A percentile compares a stretch with the other conserved stretches of the same genome.
phyloP scores from a whole-genome alignment of 2,329 filamentous ascomycete species.

The Colletotrichum sp. region DNA sequence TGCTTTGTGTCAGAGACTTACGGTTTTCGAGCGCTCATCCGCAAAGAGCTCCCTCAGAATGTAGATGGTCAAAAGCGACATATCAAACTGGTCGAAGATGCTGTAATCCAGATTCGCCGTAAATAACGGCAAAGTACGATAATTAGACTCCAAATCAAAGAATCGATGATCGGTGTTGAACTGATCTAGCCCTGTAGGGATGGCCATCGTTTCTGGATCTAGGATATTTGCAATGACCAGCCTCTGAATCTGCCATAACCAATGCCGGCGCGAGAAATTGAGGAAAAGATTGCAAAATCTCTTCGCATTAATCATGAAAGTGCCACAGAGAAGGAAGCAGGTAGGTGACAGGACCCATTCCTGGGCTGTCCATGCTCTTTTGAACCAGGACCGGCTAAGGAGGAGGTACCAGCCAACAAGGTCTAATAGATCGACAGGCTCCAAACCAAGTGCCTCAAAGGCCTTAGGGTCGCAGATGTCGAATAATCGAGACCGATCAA shows the following conservation, averaged over 20 bases:
- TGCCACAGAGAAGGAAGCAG: background rate
- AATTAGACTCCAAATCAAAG: background rate
- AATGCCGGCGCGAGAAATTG: too few relatives aligned
- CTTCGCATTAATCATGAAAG: too few relatives aligned
- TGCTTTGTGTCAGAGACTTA: background rate
- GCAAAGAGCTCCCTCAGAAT: rapidly evolving
- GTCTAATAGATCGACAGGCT: rapidly evolving
- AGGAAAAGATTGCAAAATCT: too few relatives aligned
- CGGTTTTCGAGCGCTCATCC: rapidly evolving
- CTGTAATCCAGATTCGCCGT: rapidly evolving
- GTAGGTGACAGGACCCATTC: rapidly evolving
- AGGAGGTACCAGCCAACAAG: background rate
- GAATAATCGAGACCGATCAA: rapidly evolving
- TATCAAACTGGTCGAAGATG: rapidly evolving
- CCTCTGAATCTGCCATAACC: too few relatives aligned
- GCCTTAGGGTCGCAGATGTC: rapidly evolving
- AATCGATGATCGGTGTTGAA: too few relatives aligned
- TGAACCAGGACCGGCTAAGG: background rate
- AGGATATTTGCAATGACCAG: background rate
- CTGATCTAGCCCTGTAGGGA: background rate
- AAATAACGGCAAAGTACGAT: rapidly evolving
- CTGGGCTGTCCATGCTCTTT: background rate
- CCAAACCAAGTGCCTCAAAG: background rate
- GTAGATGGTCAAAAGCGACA: too few relatives aligned
- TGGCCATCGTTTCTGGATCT: background rate